Percentiles rank a stretch among this genome's conserved stretches.
These are phyloP conservation scores for Echinosophora koreensis DNA, from an alignment of 306 rosid species.

Conservation along the genomic window DNA sequence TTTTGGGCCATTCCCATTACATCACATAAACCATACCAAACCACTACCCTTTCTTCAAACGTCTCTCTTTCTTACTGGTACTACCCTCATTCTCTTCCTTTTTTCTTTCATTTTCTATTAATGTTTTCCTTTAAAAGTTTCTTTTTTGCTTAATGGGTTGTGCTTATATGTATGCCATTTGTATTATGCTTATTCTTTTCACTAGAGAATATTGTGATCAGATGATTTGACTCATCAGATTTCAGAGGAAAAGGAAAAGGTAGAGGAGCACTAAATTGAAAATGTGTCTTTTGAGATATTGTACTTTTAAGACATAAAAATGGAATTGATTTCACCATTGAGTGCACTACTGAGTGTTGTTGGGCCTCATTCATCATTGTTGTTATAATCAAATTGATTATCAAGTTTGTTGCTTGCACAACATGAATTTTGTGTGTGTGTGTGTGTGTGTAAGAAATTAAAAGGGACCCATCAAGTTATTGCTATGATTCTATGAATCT, in stretches of 20 bases:
- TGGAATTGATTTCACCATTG: conserved; percentile 20
- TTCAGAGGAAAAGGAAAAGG: background rate
- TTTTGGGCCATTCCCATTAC: background rate
- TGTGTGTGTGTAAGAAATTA: background rate
- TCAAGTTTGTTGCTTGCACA: conserved; percentile 43
- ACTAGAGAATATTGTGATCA: background rate
- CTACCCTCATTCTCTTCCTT: conserved; percentile 10
- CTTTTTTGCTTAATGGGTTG: background rate
- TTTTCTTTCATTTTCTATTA: background rate
- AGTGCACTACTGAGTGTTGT: conserved; percentile 29
- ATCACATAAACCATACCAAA: background rate
- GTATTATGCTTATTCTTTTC: background rate
- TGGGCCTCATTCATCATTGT: conserved; percentile 16
- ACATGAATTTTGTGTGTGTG: conserved; percentile 7
- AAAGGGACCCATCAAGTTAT: conserved; percentile 7
- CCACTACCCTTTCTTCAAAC: background rate
- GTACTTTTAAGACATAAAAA: background rate
- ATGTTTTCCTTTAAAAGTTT: background rate
- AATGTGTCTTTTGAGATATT: background rate
- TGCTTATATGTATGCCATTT: background rate
- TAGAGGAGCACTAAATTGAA: conserved; percentile 5
- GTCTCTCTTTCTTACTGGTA: conserved; percentile 40
- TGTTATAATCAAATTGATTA: conserved; percentile 27
- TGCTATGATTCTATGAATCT: conserved; percentile 24
- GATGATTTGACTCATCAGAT: background rate